Base-by-base conservation (phyloP, 805 yeast genomes). In the Candida ascalaphidarum region DNA sequence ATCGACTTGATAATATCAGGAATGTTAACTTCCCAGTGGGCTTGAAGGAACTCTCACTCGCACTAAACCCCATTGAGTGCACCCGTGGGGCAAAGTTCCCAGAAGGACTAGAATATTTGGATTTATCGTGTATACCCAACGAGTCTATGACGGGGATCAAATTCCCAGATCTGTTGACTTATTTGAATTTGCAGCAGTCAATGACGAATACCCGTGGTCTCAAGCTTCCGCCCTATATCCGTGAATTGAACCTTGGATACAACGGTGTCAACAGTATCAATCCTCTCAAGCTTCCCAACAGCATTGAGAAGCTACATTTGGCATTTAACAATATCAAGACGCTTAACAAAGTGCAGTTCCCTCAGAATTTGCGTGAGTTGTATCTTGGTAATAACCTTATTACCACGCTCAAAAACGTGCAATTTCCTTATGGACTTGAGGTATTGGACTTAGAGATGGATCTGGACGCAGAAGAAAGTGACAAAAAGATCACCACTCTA, bases 81-180 rank as follows among this genome's bases (percentile, higher is more conserved):
- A 49, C 62, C 22, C 56, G 59, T 34, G 65, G 66, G 7, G 56
- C 46, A 12, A 53, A 51, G 29, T 61, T 62, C 25, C 68, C 68
- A 4, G 67, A 61, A 10, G 31, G 37, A 14, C 35, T 63, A 20
- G 44, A 44, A 24, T 49, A 50, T 34, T 44, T 63, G 36, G 69
- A 63, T 34, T 33, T 59, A 8, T 59, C 67, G 5, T 58, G 59
- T 30, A 52, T 62, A 7, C 68, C 69, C 3, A 63, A 61, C 35
- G 69, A 63, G 36, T 52, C 64, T 7, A 62, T 63, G 69, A 55
- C 67, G 0, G 66, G 68, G 2, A 51, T 63, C n/a, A 62, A 58
- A 33, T 61, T 63, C 28, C 69, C 69, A 2, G 69, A 63, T 29
- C 48, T 41, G 44, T 39, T 56, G 17, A 40, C 41, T 14, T 47